Percentiles rank a stretch among this genome's conserved stretches.
phyloP scores from a whole-genome alignment of 345 rosid species.

The Ceriops zippeliana region DNA sequence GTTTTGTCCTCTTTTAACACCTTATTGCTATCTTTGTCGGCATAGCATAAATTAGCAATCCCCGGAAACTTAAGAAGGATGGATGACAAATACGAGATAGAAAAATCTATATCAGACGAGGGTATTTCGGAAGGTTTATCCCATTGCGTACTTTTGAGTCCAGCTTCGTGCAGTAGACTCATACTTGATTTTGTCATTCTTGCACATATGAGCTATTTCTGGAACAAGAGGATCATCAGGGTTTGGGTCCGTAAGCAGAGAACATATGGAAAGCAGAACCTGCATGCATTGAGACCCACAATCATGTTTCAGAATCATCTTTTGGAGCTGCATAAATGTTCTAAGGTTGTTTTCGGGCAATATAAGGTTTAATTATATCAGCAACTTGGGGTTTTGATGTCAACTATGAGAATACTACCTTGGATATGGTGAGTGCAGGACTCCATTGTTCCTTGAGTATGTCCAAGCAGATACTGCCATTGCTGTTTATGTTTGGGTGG shows the following conservation, averaged over 20 bases:
- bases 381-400: not conserved
- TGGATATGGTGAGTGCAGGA: conserved; percentile 65
- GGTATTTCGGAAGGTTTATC: conserved; percentile 19
- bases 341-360: no score
- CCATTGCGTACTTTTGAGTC: conserved; percentile 69
- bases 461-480: conserved; percentile 63
- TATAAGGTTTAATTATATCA: no score
- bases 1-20: no score
- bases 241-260: conserved; percentile 65
- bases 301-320: not conserved
- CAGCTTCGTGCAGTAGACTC: conserved; percentile 60
- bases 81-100: not conserved
- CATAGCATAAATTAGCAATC: not conserved
- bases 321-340: not conserved
- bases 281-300: conserved; percentile 13
- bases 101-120: not conserved
- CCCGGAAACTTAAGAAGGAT: not conserved
- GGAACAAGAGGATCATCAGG: conserved; percentile 68
- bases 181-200: conserved; percentile 49
- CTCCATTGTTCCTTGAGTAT: conserved; percentile 73
- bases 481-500: conserved; percentile 63
- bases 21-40: no score
- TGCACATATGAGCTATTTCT: conserved; percentile 58
- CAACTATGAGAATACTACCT: conserved; percentile 30
- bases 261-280: conserved; percentile 63